Evolutionary conservation across 331 rosid genomes (phyloP).

Genomic region (Rhamnella rubrinervis): DNA sequence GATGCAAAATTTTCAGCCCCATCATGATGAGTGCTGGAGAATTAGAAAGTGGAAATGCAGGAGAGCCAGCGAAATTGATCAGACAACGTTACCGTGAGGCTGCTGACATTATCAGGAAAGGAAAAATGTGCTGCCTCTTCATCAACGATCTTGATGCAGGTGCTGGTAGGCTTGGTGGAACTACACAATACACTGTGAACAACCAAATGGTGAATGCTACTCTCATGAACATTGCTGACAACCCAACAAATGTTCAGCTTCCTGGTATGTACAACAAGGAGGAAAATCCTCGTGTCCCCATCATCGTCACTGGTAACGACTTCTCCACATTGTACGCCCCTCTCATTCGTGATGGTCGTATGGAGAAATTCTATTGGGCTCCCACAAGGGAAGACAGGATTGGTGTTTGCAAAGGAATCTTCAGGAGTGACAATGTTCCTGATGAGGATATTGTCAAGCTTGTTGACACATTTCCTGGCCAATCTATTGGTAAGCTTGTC

Average conservation of each 20-base stretch:
- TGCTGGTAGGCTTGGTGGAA: constrained; percentile 58
- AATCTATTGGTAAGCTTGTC: constrained; percentile 48
- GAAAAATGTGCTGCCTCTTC: constrained; percentile 51
- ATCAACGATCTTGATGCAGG: constrained; percentile 70
- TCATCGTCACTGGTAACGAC: constrained; percentile 56
- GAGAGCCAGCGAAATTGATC: constrained; percentile 54
- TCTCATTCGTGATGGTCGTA: constrained; percentile 61
- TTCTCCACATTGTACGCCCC: constrained; percentile 62
- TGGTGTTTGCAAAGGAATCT: constrained; percentile 51
- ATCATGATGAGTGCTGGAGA: constrained; percentile 68
- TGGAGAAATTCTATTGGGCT: constrained; percentile 66
- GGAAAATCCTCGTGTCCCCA: constrained; percentile 52
- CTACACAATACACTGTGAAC: constrained; percentile 61
- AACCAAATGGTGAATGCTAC: constrained; percentile 66
- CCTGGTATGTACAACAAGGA: constrained; percentile 63
- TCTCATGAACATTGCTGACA: constrained; percentile 64
- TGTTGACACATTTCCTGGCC: constrained; percentile 58
- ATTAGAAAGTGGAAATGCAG: constrained; percentile 56
- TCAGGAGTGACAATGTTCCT: constrained; percentile 42
- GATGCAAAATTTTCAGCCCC: constrained; percentile 36
- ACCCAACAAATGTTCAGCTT: constrained; percentile 58
- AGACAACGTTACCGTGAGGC: constrained; percentile 52
- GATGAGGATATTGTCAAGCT: constrained; percentile 42
- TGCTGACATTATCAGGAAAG: constrained; percentile 45
- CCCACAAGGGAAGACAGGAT: constrained; percentile 57